A percentile compares a stretch with the other conserved stretches of the same genome.
Conservation (phyloP, 495 filamentous ascomycete genomes). For the Penicillium robsamsonii region DNA sequence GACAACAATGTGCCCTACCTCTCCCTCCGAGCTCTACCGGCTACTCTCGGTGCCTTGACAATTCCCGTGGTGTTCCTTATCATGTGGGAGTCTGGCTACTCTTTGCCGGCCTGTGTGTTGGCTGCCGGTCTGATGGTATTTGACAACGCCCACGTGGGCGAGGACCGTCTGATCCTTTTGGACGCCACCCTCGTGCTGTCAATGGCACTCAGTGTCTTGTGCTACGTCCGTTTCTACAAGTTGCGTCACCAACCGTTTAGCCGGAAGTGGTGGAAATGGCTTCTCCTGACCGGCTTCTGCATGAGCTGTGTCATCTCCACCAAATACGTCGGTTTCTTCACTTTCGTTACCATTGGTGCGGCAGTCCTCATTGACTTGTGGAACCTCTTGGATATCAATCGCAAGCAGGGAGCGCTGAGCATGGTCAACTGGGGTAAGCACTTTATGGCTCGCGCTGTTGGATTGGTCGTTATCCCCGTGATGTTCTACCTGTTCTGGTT, state of each 20-base stretch:
- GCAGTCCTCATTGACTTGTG: constrained; percentile 93
- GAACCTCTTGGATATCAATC: constrained; percentile 87
- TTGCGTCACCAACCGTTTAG: constrained; percentile 83
- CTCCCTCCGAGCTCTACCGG: constrained; percentile 90
- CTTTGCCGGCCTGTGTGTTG: constrained; percentile 84
- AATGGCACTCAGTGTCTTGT: constrained; percentile 91
- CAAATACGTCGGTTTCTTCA: constrained; percentile 96
- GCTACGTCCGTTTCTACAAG: constrained; percentile 98
- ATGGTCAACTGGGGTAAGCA: constrained; percentile 83
- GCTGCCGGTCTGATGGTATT: constrained; percentile 86
- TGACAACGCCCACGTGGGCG: constrained; percentile 97
- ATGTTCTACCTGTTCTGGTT: constrained; percentile 99
- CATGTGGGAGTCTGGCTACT: constrained; percentile 99
- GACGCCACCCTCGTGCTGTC: constrained; percentile 92
- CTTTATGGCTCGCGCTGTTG: constrained; percentile 78
- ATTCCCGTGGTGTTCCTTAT: constrained; percentile 93
- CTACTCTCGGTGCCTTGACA: constrained; percentile 84
- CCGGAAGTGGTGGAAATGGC: constrained; percentile 99
- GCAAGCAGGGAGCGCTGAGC: constrained; percentile 70
- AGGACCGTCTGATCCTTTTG: constrained; percentile 91
- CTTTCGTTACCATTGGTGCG: constrained; percentile 93
- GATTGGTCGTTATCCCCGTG: constrained; percentile 86
- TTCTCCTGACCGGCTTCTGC: constrained; percentile 88
- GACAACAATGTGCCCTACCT: constrained; percentile 96
- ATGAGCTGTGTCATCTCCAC: constrained; percentile 97